phyloP scores from a whole-genome alignment of 768 basidiomycete species.

The Phylloporus sp. region DNA sequence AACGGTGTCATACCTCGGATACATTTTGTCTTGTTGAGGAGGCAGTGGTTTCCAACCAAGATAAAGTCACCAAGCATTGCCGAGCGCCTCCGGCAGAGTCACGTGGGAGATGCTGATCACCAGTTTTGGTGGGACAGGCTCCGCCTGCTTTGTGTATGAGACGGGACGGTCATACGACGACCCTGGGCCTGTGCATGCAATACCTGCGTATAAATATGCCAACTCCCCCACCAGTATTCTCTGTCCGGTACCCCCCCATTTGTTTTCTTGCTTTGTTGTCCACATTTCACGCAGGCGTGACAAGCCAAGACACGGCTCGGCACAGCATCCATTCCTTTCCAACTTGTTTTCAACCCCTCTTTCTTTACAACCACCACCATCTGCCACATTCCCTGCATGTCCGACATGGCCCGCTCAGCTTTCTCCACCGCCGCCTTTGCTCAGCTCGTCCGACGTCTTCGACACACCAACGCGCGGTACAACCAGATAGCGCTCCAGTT shows the following conservation, averaged over 20 bases:
- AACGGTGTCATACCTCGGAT: too few relatives aligned
- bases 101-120: neutral
- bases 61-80: too few relatives aligned
- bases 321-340: neutral
- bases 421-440: constrained; percentile 29
- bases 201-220: constrained; percentile 14
- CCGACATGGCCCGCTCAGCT: constrained; percentile 21
- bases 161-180: neutral
- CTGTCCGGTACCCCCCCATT: constrained; percentile 7
- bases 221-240: neutral
- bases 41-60: too few relatives aligned
- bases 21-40: too few relatives aligned
- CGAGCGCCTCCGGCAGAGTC: too few relatives aligned
- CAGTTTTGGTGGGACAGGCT: neutral
- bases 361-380: neutral
- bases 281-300: constrained; percentile 15
- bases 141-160: constrained; percentile 17
- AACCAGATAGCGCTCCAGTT: constrained; percentile 35
- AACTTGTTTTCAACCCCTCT: neutral
- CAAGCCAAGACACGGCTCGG: neutral
- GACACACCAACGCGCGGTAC: constrained; percentile 43
- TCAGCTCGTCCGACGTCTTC: constrained; percentile 41
- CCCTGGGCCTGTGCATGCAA: neutral
- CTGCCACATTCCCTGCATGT: constrained; percentile 6
- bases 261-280: neutral